Percentiles rank a stretch among this genome's conserved stretches.
phyloP scores from a whole-genome alignment of 352 stramenopile genomes.

The Pilasporangium apinafurcum region DNA sequence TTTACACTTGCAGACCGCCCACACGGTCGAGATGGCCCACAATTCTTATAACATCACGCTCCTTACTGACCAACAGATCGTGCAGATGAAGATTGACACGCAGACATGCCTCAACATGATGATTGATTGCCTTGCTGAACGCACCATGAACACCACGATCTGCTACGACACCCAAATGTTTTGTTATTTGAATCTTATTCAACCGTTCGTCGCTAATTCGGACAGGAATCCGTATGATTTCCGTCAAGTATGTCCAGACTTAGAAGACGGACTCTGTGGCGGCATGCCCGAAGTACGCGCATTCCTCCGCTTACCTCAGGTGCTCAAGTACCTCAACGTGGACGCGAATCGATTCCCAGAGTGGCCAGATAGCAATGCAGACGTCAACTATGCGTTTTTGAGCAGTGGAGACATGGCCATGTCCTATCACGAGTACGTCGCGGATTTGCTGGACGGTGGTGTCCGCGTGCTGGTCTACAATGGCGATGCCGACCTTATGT shows the following conservation, averaged over 20 bases:
- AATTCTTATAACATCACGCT: conserved; percentile 64
- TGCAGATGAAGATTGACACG: conserved; percentile 28
- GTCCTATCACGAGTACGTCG: conserved; percentile 61
- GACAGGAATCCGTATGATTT: conserved; percentile 66
- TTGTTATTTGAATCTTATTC: neutral
- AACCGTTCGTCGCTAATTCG: conserved; percentile 13
- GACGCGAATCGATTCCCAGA: conserved; percentile 6
- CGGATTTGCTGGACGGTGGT: conserved; percentile 53
- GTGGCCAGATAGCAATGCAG: conserved; percentile 85
- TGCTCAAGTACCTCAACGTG: conserved; percentile 11
- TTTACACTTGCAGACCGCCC: conserved; percentile 22
- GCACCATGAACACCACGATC: conserved; percentile 10
- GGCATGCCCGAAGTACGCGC: conserved; percentile 14
- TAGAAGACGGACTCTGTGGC: conserved; percentile 12
- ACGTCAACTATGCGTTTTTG: conserved; percentile 78
- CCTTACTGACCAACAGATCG: conserved; percentile 19
- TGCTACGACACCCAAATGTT: conserved; percentile 8
- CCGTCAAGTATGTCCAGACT: conserved; percentile 18
- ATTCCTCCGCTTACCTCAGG: conserved; percentile 31
- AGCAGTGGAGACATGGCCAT: conserved; percentile 80
- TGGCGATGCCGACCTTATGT: conserved; percentile 92
- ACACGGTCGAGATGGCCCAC: conserved; percentile 37
- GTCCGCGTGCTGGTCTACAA: conserved; percentile 87
- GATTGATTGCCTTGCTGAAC: conserved; percentile 15
- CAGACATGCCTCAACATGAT: conserved; percentile 17